Percentiles rank a stretch among this genome's conserved stretches.
phyloP scores from a whole-genome alignment of 1,284 basidiomycete genomes.

The Cutaneotrichosporon mucoides region DNA sequence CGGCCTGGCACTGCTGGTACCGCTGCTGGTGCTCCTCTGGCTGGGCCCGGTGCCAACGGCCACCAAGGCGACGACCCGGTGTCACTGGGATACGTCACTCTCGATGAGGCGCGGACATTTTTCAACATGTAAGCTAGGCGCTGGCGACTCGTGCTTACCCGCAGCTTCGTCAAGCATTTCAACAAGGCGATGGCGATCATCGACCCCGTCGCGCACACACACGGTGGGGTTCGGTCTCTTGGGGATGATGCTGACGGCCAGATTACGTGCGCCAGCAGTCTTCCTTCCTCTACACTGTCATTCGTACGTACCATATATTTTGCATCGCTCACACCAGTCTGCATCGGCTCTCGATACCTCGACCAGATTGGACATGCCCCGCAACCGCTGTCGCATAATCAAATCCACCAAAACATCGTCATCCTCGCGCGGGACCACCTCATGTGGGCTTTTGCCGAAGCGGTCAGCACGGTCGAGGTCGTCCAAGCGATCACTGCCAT shows the following conservation, averaged over 20 bases:
- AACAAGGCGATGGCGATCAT: constrained; percentile 29
- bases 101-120: constrained; percentile 28
- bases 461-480: constrained; percentile 26
- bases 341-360: constrained; percentile 33
- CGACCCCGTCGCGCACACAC: constrained; percentile 28
- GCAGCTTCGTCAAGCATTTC: constrained; percentile 30
- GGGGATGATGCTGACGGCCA: no score
- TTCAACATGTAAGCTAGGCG: constrained; percentile 28
- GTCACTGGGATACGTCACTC: constrained; percentile 24
- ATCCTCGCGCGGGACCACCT: constrained; percentile 33
- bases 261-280: constrained; percentile 30
- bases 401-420: constrained; percentile 34
- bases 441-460: constrained; percentile 35
- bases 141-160: neutral
- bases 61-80: constrained; percentile 26
- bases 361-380: constrained; percentile 12
- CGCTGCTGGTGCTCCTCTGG: neutral
- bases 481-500: constrained; percentile 32
- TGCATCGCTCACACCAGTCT: constrained; percentile 17
- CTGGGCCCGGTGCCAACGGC: neutral
- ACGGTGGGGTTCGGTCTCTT: no score
- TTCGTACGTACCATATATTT: constrained; percentile 18
- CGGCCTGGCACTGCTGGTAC: neutral
- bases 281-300: constrained; percentile 34
- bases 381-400: constrained; percentile 24